These are phyloP conservation scores for Vanrija sp. DNA, from an alignment of 1,284 basidiomycete genomes.

Conservation along the genomic window DNA sequence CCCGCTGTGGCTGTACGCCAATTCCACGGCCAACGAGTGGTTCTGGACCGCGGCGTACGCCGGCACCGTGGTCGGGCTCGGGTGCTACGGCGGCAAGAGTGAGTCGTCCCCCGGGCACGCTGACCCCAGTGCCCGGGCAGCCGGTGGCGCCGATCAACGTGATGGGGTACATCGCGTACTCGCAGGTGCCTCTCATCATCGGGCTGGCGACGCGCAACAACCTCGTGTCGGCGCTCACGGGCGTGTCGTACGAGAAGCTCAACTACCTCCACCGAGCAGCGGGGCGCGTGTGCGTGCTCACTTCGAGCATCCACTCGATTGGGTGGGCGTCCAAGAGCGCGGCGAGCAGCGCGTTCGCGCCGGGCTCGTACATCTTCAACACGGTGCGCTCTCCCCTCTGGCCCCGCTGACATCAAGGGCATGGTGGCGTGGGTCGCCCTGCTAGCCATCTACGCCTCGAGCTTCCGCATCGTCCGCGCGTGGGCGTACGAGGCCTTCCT, in stretches of 20 bases:
- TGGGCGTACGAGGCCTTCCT: conserved; percentile 55
- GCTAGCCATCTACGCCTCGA: conserved; percentile 50
- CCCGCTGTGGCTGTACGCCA: conserved; percentile 13
- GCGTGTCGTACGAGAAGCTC: conserved; percentile 59
- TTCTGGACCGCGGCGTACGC: conserved; percentile 14
- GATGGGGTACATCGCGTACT: conserved; percentile 26
- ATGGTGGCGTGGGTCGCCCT: conserved; percentile 32
- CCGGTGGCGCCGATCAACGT: conserved; percentile 4
- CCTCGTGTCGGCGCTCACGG: conserved; percentile 59
- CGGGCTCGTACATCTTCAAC: conserved; percentile 11
- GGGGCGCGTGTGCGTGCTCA: conserved; percentile 29
- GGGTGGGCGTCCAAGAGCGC: conserved; percentile 17
- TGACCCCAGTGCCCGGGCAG: no score
- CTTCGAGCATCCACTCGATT: conserved; percentile 33
- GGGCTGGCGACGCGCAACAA: conserved; percentile 65
- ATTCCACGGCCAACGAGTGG: conserved; percentile 8
- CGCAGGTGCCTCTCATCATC: conserved; percentile 61
- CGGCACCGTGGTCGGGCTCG: conserved; percentile 10
- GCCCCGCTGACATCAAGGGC: neutral
- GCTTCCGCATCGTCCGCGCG: conserved; percentile 49
- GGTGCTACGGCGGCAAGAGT: conserved; percentile 8
- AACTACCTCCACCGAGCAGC: conserved; percentile 41
- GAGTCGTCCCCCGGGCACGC: no score
- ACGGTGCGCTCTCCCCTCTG: neutral
- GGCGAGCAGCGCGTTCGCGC: conserved; percentile 6